phyloP scores from a whole-genome alignment of 1,284 basidiomycete genomes.

The Wolfiporia cocos region DNA sequence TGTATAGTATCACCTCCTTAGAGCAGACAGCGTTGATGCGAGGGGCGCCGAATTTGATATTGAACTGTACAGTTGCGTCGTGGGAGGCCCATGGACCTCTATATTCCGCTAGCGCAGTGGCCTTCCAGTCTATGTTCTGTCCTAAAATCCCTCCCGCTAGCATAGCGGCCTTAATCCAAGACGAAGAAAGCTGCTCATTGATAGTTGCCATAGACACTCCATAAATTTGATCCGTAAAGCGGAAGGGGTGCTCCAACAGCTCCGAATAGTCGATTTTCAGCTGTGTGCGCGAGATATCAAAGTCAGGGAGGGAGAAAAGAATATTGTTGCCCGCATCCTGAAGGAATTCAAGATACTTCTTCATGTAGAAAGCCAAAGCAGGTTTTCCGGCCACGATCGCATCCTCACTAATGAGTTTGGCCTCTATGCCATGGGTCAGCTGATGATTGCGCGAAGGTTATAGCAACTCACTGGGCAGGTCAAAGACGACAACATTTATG shows the following conservation, averaged over 20 bases:
- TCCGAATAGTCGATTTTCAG: conserved; percentile 22
- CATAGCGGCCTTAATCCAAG: conserved; percentile 27
- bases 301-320: conserved; percentile 26
- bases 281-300: conserved; percentile 16
- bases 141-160: conserved; percentile 12
- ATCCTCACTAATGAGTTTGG: conserved; percentile 3
- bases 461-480: conserved; percentile 4
- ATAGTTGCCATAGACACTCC: conserved; percentile 23
- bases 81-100: conserved; percentile 14
- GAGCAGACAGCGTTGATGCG: conserved; percentile 24
- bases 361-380: conserved; percentile 16
- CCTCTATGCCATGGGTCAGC: conserved; percentile 10
- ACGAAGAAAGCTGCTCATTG: conserved; percentile 23
- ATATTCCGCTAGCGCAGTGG: conserved; percentile 23
- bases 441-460: not conserved
- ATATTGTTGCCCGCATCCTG: conserved; percentile 23
- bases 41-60: conserved; percentile 24
- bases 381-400: conserved; percentile 2
- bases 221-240: conserved; percentile 14
- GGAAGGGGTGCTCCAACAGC: too few species aligned
- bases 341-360: conserved; percentile 18
- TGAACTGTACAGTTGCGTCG: conserved; percentile 15
- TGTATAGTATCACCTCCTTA: conserved; percentile 26
- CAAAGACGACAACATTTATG: conserved; percentile 5
- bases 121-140: conserved; percentile 9